Evolutionary conservation across 73 alveolate species (phyloP).

Genomic region (Loxodes magnus): DNA sequence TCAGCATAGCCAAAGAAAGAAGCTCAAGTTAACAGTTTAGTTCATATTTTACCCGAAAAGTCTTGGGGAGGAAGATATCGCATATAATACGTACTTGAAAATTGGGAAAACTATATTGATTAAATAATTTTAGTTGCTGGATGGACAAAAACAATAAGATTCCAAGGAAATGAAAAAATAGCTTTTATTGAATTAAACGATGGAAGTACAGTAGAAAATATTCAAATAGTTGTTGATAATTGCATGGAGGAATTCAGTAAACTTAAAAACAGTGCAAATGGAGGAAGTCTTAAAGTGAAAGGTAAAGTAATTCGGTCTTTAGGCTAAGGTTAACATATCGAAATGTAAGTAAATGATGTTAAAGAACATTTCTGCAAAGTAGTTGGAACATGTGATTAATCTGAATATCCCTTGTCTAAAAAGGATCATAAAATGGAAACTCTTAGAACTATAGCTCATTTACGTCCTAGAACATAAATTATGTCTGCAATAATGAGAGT

Average conservation of each 20-base stretch:
- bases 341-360: conserved; percentile 58
- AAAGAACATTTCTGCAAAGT: conserved; percentile 39
- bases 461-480: conserved; percentile 95
- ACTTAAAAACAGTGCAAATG: conserved; percentile 50
- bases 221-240: conserved; percentile 74
- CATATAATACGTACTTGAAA: not conserved
- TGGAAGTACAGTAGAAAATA: conserved; percentile 76
- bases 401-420: conserved; percentile 90
- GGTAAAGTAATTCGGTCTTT: conserved; percentile 83
- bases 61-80: conserved; percentile 21
- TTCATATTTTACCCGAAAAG: no score
- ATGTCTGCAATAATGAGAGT: conserved; percentile 95
- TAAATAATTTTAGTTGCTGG: conserved; percentile 80
- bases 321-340: conserved; percentile 88
- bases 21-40: no score
- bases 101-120: conserved; percentile 24
- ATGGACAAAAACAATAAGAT: conserved; percentile 90
- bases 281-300: conserved; percentile 45
- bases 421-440: conserved; percentile 83
- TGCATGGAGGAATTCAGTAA: conserved; percentile 38
- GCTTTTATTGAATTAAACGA: conserved; percentile 82
- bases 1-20: no score
- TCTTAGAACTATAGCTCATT: conserved; percentile 82
- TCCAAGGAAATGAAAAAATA: conserved; percentile 77
- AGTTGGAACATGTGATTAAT: conserved; percentile 80